Base-by-base conservation (phyloP, 2,329 filamentous ascomycete species). In the Pseudopyrenochaeta lycopersici region DNA sequence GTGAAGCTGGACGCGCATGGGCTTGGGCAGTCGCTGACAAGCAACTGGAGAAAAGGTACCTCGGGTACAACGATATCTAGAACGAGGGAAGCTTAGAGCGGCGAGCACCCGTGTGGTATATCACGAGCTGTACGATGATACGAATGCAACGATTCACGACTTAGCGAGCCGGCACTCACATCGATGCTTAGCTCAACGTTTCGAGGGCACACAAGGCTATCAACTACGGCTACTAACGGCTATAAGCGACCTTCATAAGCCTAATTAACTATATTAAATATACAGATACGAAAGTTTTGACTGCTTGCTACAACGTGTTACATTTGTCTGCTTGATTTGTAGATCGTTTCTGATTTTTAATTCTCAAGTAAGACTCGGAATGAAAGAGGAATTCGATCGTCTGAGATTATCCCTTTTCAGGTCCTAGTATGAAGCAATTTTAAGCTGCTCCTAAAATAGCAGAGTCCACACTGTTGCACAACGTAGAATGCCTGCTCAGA, bases 1-100 rank as follows among this genome's bases (percentile, higher is more conserved):
- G 80, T 29, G 80, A 81, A 56, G 79, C 80, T 42, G 79, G 80
- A 14, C 68, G 80, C 31, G 79, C 80, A 20, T 82, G 80, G 80
- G 77, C 75, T 20, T 82, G 79, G 79, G 77, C 78, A 18, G 69
- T 78, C 33, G 76, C 75, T 7, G 76, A 83, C 54, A 77, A 77
- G 60, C 73, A 74, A 3, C 53, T 82, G 47, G 71, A 77, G 46
- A 82, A 80, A 68, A 71, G 77, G 29, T 74, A 81, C 38, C 65
- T 83, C 46, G 81, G 80, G 5, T 82, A 80, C 66, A 82, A 82
- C 62, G 80, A 82, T 63, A 75, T 82, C 35, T 82, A 51, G 64
- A 31, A 9, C 14, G 18, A 36, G 23, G 30, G 29, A 21, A 23
- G 40, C 31, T 21, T 36, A 21, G 41, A 10, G n/a, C 40, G 32